These are phyloP conservation scores for Mucor piriformis DNA, from an alignment of 371 early-diverging fungal genomes.

Conservation along the genomic window DNA sequence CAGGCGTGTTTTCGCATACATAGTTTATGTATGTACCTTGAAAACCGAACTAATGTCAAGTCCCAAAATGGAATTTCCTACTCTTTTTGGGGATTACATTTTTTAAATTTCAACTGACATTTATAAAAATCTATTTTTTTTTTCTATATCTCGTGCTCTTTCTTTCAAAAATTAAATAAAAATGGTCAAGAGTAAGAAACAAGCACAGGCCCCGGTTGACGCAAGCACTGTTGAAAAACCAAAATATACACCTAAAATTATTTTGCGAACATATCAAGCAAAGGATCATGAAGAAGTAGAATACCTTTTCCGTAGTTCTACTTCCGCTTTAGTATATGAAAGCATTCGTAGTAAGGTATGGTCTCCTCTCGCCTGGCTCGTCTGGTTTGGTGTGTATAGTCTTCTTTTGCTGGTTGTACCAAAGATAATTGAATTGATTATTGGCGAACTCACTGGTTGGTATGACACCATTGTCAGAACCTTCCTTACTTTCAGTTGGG, in stretches of 20 bases:
- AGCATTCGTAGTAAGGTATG: conserved; percentile 48
- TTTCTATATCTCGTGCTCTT: background rate
- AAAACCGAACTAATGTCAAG: background rate
- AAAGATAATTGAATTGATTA: background rate
- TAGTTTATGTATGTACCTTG: background rate
- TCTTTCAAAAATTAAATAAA: background rate
- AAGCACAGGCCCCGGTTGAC: background rate
- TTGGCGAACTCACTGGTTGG: conserved; percentile 25
- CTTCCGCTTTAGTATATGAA: conserved; percentile 43
- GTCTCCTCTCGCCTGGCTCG: conserved; percentile 41
- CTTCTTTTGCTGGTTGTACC: conserved; percentile 31
- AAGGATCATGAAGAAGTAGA: conserved; percentile 34
- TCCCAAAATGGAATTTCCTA: background rate
- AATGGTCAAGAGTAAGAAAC: background rate
- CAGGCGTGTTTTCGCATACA: background rate
- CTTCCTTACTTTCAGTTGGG: conserved; percentile 37
- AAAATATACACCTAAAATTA: conserved; percentile 31
- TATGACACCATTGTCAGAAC: conserved; percentile 22
- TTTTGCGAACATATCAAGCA: conserved; percentile 40
- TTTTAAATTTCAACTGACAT: background rate
- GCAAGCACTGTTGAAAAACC: background rate
- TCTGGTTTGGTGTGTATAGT: conserved; percentile 44
- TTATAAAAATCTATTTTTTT: background rate
- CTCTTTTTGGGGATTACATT: background rate
- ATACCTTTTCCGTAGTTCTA: conserved; percentile 27